Percentiles rank a stretch among this genome's conserved stretches.
Evolutionary conservation across 2,329 filamentous ascomycete species (phyloP).

Genomic region (Teratosphaeria nubilosa): DNA sequence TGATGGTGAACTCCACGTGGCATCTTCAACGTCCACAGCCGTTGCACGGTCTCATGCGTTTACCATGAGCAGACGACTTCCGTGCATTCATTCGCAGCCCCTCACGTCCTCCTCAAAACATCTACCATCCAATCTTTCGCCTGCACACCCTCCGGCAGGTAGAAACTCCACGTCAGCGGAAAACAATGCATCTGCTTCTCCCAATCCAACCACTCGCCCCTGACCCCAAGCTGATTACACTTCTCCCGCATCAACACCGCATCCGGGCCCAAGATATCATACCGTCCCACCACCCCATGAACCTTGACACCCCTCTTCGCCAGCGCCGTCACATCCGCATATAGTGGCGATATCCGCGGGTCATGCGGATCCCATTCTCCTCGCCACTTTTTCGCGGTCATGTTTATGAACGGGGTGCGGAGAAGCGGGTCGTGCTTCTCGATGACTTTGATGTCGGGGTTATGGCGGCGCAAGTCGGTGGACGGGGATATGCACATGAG

Average conservation of each 20-base stretch:
- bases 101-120: constrained; percentile 10
- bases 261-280: constrained; percentile 46
- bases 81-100: no score
- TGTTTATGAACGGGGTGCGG: constrained; percentile 31
- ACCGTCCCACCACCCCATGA: constrained; percentile 42
- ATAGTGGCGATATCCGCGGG: constrained; percentile 40
- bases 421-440: constrained; percentile 39
- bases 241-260: constrained; percentile 39
- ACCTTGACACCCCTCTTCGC: constrained; percentile 35
- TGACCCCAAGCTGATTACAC: constrained; percentile 33
- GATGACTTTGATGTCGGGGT: constrained; percentile 33
- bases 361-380: constrained; percentile 33
- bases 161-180: constrained; percentile 40
- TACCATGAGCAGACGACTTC: no score
- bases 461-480: constrained; percentile 38
- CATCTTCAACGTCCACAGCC: no score
- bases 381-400: constrained; percentile 34
- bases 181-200: constrained; percentile 53
- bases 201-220: constrained; percentile 50
- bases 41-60: no score
- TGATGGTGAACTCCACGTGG: no score
- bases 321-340: constrained; percentile 33
- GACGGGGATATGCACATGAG: constrained; percentile 40
- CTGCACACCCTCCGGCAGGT: constrained; percentile 38
- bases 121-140: constrained; percentile 38